A percentile compares a stretch with the other conserved stretches of the same genome.
Evolutionary conservation across 176 grass and related monocot genomes (phyloP).

Genomic region (Triticum monococcum): DNA sequence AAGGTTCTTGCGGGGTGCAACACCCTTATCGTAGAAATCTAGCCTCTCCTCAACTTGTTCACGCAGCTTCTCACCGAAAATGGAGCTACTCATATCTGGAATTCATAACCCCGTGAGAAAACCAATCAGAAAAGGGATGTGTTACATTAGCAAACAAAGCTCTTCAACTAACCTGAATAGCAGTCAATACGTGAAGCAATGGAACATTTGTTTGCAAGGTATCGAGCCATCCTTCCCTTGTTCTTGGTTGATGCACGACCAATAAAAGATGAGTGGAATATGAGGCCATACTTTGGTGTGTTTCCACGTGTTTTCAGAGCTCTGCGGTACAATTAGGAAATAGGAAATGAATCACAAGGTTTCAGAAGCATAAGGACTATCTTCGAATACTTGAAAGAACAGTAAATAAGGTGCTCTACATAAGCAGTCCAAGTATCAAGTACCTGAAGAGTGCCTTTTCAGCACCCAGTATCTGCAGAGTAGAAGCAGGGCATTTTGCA

Average conservation of each 20-base stretch:
- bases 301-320: constrained; percentile 89
- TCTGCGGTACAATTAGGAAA: constrained; percentile 30
- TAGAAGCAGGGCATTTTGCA: constrained; percentile 88
- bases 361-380: not conserved
- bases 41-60: constrained; percentile 97
- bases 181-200: constrained; percentile 97
- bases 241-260: constrained; percentile 83
- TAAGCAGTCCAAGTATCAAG: not conserved
- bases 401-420: not conserved
- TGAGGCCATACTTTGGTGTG: constrained; percentile 96
- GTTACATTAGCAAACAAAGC: not conserved
- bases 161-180: constrained; percentile 62
- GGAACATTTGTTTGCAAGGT: constrained; percentile 93
- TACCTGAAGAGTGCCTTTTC: constrained; percentile 98
- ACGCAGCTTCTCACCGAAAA: constrained; percentile 77
- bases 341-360: not conserved
- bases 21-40: constrained; percentile 91
- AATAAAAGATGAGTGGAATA: constrained; percentile 98
- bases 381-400: not conserved
- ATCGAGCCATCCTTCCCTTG: constrained; percentile 93
- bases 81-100: constrained; percentile 60
- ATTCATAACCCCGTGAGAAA: not conserved
- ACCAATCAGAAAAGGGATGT: constrained; percentile 7
- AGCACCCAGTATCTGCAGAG: constrained; percentile 93
- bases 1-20: constrained; percentile 91